Conservation (phyloP, 2,329 filamentous ascomycete species). For the Gaeumannomyces sp. region DNA sequence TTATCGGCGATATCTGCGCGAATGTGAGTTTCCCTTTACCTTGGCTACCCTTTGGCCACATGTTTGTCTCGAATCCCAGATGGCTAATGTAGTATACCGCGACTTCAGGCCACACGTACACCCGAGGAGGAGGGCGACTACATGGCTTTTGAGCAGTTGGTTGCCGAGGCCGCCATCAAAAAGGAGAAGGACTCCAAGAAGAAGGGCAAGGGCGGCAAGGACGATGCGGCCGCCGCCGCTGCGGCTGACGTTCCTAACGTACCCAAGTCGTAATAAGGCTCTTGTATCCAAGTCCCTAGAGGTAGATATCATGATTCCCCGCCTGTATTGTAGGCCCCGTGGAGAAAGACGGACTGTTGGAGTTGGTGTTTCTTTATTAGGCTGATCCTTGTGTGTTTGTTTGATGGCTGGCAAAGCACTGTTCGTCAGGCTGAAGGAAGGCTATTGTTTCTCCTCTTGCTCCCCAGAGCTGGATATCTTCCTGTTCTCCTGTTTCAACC, state of each 20-base stretch:
- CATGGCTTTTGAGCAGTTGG: constrained; percentile 96
- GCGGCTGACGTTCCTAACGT: constrained; percentile 34
- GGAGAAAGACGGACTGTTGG: background rate
- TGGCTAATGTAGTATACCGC: constrained; percentile 14
- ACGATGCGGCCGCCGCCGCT: constrained; percentile 31
- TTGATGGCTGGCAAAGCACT: background rate
- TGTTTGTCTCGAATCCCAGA: constrained; percentile 12
- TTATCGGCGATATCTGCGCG: constrained; percentile 83
- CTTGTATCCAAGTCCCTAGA: background rate
- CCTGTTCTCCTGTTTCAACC: background rate
- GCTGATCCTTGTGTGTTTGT: too few relatives aligned
- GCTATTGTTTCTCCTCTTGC: background rate
- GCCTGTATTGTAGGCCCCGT: background rate
- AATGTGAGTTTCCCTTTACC: constrained; percentile 53
- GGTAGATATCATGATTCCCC: background rate
- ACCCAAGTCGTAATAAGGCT: constrained; percentile 16
- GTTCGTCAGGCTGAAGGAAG: background rate
- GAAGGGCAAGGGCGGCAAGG: constrained; percentile 52
- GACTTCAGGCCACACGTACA: constrained; percentile 68
- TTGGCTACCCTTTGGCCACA: background rate
- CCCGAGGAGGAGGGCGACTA: constrained; percentile 97
- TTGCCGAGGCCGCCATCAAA: constrained; percentile 92
- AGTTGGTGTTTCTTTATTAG: background rate
- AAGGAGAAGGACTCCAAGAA: constrained; percentile 79
- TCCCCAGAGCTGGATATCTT: background rate